Conservation (phyloP, 495 filamentous ascomycete species). For the Podospora fimiseda region DNA sequence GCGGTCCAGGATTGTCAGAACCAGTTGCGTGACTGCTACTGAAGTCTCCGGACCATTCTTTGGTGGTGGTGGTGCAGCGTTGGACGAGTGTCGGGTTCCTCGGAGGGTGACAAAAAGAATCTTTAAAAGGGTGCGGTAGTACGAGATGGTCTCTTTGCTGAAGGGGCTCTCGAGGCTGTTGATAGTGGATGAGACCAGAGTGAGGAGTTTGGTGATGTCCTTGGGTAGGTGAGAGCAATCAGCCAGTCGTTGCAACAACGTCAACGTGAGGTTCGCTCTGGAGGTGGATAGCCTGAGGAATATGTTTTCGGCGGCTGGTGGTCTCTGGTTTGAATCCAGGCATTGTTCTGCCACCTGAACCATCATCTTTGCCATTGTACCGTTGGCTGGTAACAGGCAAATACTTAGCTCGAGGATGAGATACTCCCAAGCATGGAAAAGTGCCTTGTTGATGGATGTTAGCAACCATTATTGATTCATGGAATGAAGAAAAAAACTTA, state of each 20-base stretch:
- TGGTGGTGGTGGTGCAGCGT: constrained; percentile 12
- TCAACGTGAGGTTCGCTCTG: constrained; percentile 68
- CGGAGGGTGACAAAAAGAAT: constrained; percentile 78
- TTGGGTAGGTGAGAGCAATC: constrained; percentile 52
- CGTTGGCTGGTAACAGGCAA: constrained; percentile 53
- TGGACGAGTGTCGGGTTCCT: constrained; percentile 34
- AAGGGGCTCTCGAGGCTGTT: constrained; percentile 58
- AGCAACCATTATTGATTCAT: too few relatives aligned
- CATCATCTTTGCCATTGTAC: constrained; percentile 56
- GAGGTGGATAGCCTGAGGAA: constrained; percentile 65
- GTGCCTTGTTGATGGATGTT: constrained; percentile 43
- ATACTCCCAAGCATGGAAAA: constrained; percentile 85
- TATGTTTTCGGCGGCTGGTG: constrained; percentile 60
- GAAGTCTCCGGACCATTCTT: constrained; percentile 17
- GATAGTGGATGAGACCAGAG: constrained; percentile 61
- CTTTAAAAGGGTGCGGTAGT: constrained; percentile 76
- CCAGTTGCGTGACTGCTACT: constrained; percentile 42
- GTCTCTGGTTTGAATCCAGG: constrained; percentile 60
- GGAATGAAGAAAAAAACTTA: too few relatives aligned
- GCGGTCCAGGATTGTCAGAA: constrained; percentile 67
- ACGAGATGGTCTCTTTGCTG: constrained; percentile 53
- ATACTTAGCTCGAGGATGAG: constrained; percentile 77
- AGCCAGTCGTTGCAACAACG: constrained; percentile 68
- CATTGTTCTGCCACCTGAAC: constrained; percentile 64
- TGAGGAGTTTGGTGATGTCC: constrained; percentile 58